A percentile compares a stretch with the other conserved stretches of the same genome.
These are phyloP conservation scores for Henckelia pumila DNA, from an alignment of 257 asterid species.

Conservation along the genomic window DNA sequence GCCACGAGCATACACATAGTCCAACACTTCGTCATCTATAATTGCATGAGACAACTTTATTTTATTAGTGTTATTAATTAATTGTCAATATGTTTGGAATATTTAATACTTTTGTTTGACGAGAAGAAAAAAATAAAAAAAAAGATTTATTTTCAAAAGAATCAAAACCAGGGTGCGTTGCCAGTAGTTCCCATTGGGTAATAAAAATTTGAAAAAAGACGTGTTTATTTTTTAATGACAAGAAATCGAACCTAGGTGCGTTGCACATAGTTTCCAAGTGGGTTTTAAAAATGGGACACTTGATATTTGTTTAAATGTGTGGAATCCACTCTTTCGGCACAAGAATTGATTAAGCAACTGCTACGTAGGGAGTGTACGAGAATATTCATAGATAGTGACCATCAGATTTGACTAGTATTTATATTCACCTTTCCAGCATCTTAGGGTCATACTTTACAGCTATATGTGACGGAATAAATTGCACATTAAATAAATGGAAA, in stretches of 20 bases:
- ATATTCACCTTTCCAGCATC: constrained; percentile 27
- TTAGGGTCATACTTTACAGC: constrained; percentile 25
- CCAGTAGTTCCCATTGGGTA: background rate
- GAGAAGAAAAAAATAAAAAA: too few species aligned
- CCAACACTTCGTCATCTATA: background rate
- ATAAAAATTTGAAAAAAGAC: too few species aligned
- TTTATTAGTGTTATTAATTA: constrained; percentile 14
- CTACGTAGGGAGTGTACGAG: background rate
- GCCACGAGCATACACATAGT: constrained; percentile 7
- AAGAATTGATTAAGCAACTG: constrained; percentile 4
- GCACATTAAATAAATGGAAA: too few species aligned
- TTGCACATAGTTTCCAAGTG: constrained; percentile 2
- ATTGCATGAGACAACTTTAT: constrained; percentile 20
- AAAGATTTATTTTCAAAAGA: background rate
- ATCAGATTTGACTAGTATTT: constrained; percentile 10
- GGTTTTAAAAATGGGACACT: constrained; percentile 31
- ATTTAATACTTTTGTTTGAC: background rate
- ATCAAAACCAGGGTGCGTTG: background rate
- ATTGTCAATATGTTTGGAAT: background rate
- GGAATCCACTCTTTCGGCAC: constrained; percentile 20
- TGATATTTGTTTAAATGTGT: constrained; percentile 6
- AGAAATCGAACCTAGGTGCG: background rate
- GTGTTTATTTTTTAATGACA: too few species aligned
- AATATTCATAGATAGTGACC: constrained; percentile 4
- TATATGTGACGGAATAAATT: background rate